Conservation (phyloP, 257 asterid genomes). For the Penstemon eatonii region DNA sequence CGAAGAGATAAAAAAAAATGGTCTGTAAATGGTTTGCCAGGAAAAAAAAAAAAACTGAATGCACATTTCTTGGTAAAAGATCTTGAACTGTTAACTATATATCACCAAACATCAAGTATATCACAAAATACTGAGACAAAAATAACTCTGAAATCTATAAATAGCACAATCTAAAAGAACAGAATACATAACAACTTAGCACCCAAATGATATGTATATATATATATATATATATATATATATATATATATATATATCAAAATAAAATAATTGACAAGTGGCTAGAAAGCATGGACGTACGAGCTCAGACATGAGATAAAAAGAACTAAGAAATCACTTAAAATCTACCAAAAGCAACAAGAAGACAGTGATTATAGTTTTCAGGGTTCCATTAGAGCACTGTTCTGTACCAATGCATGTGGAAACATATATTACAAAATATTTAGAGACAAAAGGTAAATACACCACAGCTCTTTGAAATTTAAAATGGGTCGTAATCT, state of each 20-base stretch:
- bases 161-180: neutral
- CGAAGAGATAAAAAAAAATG: neutral
- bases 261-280: too few relatives aligned
- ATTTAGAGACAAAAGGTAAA: neutral
- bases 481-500: neutral
- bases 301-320: neutral
- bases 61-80: neutral
- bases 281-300: neutral
- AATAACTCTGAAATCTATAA: neutral
- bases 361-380: neutral
- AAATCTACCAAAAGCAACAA: neutral
- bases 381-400: neutral
- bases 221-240: neutral
- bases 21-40: neutral
- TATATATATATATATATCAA: neutral
- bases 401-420: neutral
- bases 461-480: neutral
- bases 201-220: neutral
- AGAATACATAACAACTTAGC: neutral
- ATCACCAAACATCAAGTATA: neutral
- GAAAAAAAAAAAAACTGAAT: neutral
- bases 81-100: constrained; percentile 2
- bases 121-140: neutral
- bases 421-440: neutral
- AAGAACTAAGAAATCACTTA: neutral